Evolutionary conservation across 305 asterid species (phyloP).

Genomic region (Caryopteris hybrid): DNA sequence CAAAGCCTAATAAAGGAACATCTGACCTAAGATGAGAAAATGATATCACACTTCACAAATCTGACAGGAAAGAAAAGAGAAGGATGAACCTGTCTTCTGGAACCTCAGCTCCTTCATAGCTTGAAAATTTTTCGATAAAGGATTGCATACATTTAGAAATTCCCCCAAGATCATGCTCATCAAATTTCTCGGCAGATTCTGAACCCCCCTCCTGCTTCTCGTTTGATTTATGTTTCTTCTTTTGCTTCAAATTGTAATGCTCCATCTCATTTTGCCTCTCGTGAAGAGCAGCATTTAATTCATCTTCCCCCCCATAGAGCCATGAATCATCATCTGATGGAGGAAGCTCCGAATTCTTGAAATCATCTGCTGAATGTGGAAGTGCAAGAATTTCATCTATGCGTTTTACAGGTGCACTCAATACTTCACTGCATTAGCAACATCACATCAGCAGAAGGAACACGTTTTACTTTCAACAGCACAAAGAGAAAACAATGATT

Average conservation of each 20-base stretch:
- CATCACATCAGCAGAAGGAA: constrained; percentile 18
- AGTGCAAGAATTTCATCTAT: constrained; percentile 83
- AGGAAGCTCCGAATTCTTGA: constrained; percentile 61
- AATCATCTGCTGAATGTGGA: constrained; percentile 61
- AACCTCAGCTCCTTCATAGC: constrained; percentile 92
- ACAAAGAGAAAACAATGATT: background rate
- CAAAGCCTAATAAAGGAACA: too few relatives aligned
- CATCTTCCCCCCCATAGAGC: constrained; percentile 92
- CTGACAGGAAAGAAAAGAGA: constrained; percentile 15
- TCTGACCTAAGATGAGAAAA: constrained; percentile 6
- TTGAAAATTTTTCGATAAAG: constrained; percentile 63
- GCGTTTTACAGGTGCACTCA: constrained; percentile 71
- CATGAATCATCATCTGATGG: constrained; percentile 92
- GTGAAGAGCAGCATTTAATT: constrained; percentile 72
- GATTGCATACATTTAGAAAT: constrained; percentile 84
- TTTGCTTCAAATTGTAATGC: constrained; percentile 44
- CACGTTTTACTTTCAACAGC: background rate
- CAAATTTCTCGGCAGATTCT: constrained; percentile 34
- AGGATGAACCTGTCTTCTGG: constrained; percentile 58
- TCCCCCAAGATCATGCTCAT: constrained; percentile 64
- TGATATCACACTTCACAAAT: background rate
- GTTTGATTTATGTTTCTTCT: constrained; percentile 55
- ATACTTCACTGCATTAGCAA: constrained; percentile 55
- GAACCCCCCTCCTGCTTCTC: constrained; percentile 50
- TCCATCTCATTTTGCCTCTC: constrained; percentile 95